Base-by-base conservation (phyloP, 441 rosid species). In the Biscutella auriculata region DNA sequence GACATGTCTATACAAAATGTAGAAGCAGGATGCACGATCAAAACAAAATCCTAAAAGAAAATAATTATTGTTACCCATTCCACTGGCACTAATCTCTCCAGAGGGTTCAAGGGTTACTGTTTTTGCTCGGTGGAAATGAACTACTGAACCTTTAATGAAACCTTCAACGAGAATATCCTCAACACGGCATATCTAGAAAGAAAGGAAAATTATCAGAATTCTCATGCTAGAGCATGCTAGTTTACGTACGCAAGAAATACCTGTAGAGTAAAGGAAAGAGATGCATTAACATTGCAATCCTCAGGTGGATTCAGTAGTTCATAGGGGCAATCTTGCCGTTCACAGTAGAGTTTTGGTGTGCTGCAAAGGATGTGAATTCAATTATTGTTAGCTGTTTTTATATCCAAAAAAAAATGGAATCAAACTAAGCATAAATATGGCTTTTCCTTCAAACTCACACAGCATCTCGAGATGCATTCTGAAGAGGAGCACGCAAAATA, bases 271-370 rank as follows among this genome's bases (percentile, higher is more conserved):
- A 95, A 95, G 34, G 99, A 74, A 61, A 95, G 75, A 53, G 99
- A 83, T 25, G 97, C 67, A 79, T 95, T 95, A 78, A 95, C 97
- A 68, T 83, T 95, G 95, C 99, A 95, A 75, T 95, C 99, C 71
- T 95, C 98, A 69, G 99, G 99, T 10, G 98, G 99, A 62, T 75
- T 80, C 42, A 95, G 79, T 13, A 95, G 75, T 77, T 95, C 99
- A 52, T 62, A 58, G 5, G 99, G 98, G 75, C 98, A 95, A 58
- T 84, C 82, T 72, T 84, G 75, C 57, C 54, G 77, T 51, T 80
- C 85, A 36, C 99, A 95, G 64, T 84, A 75, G 49, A 91, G 95
- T 77, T 76, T 84, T 41, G 95, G 99, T 6, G 89, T 88, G 49
- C 98, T 95, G 68, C 61, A 60, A 63, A 57, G 40, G 39, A 57